Conservation (phyloP, 345 rosid species). For the Isatis tinctoria region DNA sequence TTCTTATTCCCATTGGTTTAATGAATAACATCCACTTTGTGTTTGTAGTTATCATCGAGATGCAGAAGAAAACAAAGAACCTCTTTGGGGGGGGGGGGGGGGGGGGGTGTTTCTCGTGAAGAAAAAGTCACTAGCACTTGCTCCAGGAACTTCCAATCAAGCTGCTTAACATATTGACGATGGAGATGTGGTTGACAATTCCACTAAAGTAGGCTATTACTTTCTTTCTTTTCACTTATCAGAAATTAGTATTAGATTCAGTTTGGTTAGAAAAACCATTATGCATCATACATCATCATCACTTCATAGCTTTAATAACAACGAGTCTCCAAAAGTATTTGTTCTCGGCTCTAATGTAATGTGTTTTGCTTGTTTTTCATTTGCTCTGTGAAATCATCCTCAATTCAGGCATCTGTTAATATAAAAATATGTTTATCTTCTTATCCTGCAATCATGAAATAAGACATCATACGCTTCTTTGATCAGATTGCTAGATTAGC, state of each 20-base stretch:
- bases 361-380: not conserved
- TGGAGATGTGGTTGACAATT: slow-evolving; percentile 14
- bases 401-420: too few relatives aligned
- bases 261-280: too few relatives aligned
- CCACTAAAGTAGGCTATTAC: slow-evolving; percentile 5
- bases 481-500: too few relatives aligned
- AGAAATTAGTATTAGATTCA: not conserved
- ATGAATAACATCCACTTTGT: not conserved
- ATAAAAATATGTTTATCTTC: too few relatives aligned
- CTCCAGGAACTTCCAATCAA: slow-evolving; percentile 23
- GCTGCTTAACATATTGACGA: slow-evolving; percentile 8
- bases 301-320: not conserved
- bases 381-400: slow-evolving; percentile 7
- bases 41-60: slow-evolving; percentile 19
- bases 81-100: slow-evolving; percentile 35
- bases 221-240: not conserved
- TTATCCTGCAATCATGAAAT: too few relatives aligned
- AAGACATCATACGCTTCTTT: too few relatives aligned
- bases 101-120: slow-evolving; percentile 17
- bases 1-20: not conserved
- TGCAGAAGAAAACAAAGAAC: slow-evolving; percentile 25
- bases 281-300: not conserved
- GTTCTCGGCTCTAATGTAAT: slow-evolving; percentile 1
- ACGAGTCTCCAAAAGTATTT: not conserved
- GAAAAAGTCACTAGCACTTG: slow-evolving; percentile 11